Evolutionary conservation across 2,329 filamentous ascomycete genomes (phyloP), one percentile per base, ranked within the genome.

Genomic region (Claviceps sp.): DNA sequence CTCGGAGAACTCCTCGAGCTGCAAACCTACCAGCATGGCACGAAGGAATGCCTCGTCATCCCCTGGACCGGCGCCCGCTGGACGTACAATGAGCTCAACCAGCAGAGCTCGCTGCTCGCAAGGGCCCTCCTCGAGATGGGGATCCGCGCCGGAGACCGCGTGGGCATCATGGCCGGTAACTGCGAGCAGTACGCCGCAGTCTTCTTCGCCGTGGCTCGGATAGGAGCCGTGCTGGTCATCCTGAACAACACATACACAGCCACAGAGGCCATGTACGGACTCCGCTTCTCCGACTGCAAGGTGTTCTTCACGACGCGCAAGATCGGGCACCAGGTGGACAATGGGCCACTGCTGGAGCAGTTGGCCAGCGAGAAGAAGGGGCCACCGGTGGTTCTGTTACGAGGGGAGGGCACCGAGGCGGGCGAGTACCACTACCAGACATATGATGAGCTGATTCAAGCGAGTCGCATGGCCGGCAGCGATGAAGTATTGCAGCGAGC

Each of bases 231-330:
- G 45, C 71, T 89, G 50, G 85, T 89, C 29, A 87, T 89, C 45
- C 70, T 90, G 57, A 90, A 90, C 69, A 90, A 88, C 67, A 90
- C 85, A 0, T 90, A 90, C 63, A 90, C 86, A 1, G 75, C 82
- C 2, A 78, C 76, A 1, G 86, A 90, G 66, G 80, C 84, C 47
- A 75, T 81, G 62, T 84, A 85, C 64, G 86, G 83, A 9, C 66
- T 90, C 29, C 75, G 77, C 51, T 86, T 88, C 61, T 81, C 83
- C 16, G 84, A 79, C 57, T 88, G 82, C 68, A 84, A 80, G 58
- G 64, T 89, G 3, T 72, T 90, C 42, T 89, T 90, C 66, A 85
- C 84, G 7, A 86, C 83, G 6, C 77, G 78, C 47, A 75, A 67
- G 14, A 88, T 89, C 52, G 84, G 85, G 4, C 75, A 77, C 6